Conservation (phyloP, 2,329 filamentous ascomycete genomes). For the Colletotrichum echinochloae region DNA sequence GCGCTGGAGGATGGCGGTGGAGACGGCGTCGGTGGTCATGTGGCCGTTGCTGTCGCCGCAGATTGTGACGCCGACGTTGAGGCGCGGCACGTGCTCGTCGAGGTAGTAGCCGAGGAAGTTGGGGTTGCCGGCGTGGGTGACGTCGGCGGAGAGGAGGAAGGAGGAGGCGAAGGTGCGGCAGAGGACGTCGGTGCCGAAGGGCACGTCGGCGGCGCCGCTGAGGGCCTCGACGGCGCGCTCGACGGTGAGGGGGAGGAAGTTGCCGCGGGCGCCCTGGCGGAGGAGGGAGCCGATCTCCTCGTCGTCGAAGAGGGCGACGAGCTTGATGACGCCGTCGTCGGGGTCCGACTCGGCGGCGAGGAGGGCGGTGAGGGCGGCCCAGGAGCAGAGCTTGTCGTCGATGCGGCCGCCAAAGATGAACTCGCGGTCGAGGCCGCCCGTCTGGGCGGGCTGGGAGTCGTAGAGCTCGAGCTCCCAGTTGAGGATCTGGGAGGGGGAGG, state of each 20-base stretch:
- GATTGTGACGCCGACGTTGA: constrained; percentile 89
- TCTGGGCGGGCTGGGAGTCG: constrained; percentile 86
- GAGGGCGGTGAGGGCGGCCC: constrained; percentile 87
- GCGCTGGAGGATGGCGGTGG: constrained; percentile 81
- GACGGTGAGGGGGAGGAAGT: constrained; percentile 85
- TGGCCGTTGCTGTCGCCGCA: constrained; percentile 89
- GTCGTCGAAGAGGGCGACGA: constrained; percentile 95
- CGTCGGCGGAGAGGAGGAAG: constrained; percentile 92
- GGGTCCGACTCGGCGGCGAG: constrained; percentile 72
- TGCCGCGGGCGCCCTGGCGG: constrained; percentile 88
- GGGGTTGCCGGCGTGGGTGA: constrained; percentile 93
- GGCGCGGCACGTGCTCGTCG: constrained; percentile 83
- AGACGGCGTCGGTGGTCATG: constrained; percentile 94
- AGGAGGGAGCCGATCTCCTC: constrained; percentile 95
- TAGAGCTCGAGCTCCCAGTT: constrained; percentile 99
- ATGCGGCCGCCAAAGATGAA: constrained; percentile 96
- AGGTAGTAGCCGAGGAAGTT: constrained; percentile 91
- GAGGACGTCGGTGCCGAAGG: constrained; percentile 72
- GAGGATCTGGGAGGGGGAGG: constrained; percentile 79
- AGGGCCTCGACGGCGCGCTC: constrained; percentile 83
- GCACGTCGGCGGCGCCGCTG: constrained; percentile 60
- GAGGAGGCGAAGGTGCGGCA: constrained; percentile 90
- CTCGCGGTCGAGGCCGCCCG: constrained; percentile 88
- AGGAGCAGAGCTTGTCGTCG: constrained; percentile 97
- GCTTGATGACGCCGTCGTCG: constrained; percentile 79